Evolutionary conservation across 495 filamentous ascomycete species (phyloP).

Genomic region (Letharia columbiana): DNA sequence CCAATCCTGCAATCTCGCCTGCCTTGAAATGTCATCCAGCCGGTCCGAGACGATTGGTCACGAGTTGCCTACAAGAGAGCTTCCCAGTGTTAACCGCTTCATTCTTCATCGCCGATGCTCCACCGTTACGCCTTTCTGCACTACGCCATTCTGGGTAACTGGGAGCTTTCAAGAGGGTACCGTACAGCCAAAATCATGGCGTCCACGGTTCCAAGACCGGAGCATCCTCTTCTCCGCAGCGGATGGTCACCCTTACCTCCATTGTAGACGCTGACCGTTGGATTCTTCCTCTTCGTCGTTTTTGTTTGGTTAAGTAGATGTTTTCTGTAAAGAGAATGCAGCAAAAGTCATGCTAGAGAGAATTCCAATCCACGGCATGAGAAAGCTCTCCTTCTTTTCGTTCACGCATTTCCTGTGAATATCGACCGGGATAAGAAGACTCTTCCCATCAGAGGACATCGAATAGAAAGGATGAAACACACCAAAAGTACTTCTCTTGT

Average conservation of each 20-base stretch:
- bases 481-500: no score
- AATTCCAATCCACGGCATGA: no score
- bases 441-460: no score
- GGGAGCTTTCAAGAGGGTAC: background rate
- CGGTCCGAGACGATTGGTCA: background rate
- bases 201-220: background rate
- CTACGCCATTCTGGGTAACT: background rate
- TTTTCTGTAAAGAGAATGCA: no score
- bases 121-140: background rate
- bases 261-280: background rate
- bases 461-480: no score
- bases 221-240: background rate
- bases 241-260: background rate
- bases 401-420: no score
- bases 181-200: background rate
- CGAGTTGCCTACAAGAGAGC: conserved; percentile 7
- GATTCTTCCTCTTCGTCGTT: no score
- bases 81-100: conserved; percentile 15
- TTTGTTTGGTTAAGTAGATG: no score
- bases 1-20: conserved; percentile 4
- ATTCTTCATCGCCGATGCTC: conserved; percentile 10
- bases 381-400: no score
- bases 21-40: conserved; percentile 1
- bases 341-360: no score
- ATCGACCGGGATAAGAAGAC: no score